Evolutionary conservation across 805 yeast species (phyloP).

Genomic region (Candida morakotiae): DNA sequence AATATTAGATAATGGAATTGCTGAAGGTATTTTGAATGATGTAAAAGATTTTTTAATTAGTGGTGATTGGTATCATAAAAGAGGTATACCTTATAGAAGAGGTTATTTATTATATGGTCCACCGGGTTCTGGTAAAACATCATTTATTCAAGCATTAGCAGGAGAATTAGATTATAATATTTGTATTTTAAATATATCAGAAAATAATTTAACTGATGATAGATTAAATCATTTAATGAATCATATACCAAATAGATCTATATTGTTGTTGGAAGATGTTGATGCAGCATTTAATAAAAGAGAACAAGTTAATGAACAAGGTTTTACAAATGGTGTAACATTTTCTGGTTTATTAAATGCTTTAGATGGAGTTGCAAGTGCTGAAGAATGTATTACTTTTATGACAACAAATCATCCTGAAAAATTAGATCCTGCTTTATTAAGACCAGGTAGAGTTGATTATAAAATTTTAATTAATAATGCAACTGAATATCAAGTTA

Average conservation of each 20-base stretch:
- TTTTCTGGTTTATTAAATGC: constrained; percentile 93
- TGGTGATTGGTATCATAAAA: constrained; percentile 87
- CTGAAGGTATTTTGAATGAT: constrained; percentile 62
- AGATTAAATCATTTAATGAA: constrained; percentile 93
- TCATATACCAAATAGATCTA: constrained; percentile 86
- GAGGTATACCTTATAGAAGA: constrained; percentile 97
- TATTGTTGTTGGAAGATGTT: constrained; percentile 82
- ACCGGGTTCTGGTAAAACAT: constrained; percentile 96
- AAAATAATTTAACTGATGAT: constrained; percentile 89
- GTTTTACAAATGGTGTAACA: constrained; percentile 85
- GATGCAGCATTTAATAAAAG: constrained; percentile 94
- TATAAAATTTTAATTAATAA: constrained; percentile 76
- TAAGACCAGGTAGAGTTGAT: constrained; percentile 95
- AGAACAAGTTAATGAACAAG: constrained; percentile 69
- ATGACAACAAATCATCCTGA: constrained; percentile 99
- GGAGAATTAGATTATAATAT: constrained; percentile 95
- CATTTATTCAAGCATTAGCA: constrained; percentile 93
- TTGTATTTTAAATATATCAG: constrained; percentile 87
- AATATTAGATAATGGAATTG: constrained; percentile 72
- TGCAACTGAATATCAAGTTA: constrained; percentile 80
- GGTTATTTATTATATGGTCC: constrained; percentile 95
- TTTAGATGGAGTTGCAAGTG: constrained; percentile 94
- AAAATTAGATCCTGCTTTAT: constrained; percentile 82
- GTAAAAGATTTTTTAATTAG: constrained; percentile 74
- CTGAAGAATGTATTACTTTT: constrained; percentile 93